A percentile compares a stretch with the other conserved stretches of the same genome.
These are phyloP conservation scores for Eleusine coracana DNA, from an alignment of 176 grass and related monocot species.

Conservation along the genomic window DNA sequence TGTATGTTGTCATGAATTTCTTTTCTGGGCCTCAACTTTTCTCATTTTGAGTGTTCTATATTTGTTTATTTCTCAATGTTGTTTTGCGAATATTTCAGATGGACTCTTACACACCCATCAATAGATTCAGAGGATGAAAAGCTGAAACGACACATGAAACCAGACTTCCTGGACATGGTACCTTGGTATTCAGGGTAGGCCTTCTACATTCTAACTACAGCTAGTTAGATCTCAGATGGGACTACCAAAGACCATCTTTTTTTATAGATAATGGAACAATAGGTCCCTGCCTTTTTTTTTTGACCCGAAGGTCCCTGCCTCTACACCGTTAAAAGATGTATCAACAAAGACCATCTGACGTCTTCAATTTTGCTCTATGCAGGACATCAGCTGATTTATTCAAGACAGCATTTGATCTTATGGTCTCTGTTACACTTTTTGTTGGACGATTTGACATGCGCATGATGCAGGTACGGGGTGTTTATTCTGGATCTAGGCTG, in stretches of 20 bases:
- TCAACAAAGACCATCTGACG: slow-evolving; percentile 35
- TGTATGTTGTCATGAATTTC: neutral
- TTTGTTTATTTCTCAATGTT: slow-evolving; percentile 23
- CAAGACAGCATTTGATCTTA: slow-evolving; percentile 93
- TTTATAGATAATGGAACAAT: too few relatives aligned
- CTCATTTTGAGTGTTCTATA: neutral
- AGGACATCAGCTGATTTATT: slow-evolving; percentile 98
- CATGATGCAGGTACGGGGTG: slow-evolving; percentile 84
- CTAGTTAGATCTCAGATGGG: slow-evolving; percentile 27
- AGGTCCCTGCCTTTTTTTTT: too few relatives aligned
- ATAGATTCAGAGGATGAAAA: slow-evolving; percentile 69
- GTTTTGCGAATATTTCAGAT: slow-evolving; percentile 58
- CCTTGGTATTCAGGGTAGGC: slow-evolving; percentile 97
- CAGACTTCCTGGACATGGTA: slow-evolving; percentile 98
- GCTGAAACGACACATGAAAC: slow-evolving; percentile 83
- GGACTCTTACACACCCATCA: slow-evolving; percentile 75
- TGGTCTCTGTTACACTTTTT: slow-evolving; percentile 98
- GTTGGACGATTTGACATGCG: slow-evolving; percentile 98
- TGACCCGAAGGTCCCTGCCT: too few relatives aligned
- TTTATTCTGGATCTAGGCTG: slow-evolving; percentile 20
- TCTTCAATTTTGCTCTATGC: slow-evolving; percentile 49
- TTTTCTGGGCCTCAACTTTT: slow-evolving; percentile 3
- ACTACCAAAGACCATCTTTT: slow-evolving; percentile 30
- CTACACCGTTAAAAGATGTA: neutral
- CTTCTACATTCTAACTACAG: slow-evolving; percentile 26